Evolutionary conservation across 2,329 filamentous ascomycete genomes (phyloP).

Genomic region (Curvularia sp.): DNA sequence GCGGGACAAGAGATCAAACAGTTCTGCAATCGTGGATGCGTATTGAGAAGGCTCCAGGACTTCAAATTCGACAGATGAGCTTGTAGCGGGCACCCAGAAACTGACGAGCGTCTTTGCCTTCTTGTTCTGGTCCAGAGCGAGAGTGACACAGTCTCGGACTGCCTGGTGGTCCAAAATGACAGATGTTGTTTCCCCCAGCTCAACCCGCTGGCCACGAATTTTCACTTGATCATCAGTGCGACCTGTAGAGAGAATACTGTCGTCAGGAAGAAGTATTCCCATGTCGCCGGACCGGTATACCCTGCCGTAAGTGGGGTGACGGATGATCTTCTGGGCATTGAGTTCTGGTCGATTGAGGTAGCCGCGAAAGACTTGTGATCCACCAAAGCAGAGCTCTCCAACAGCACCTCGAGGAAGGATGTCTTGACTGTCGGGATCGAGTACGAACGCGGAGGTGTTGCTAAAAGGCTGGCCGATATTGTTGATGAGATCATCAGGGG

Average conservation of each 20-base stretch:
- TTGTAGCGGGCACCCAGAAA: slow-evolving; percentile 67
- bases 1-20: slow-evolving; percentile 64
- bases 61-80: slow-evolving; percentile 38
- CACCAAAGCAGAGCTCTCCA: slow-evolving; percentile 87
- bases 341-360: slow-evolving; percentile 72
- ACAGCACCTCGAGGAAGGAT: slow-evolving; percentile 72
- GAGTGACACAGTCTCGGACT: slow-evolving; percentile 68
- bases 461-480: slow-evolving; percentile 78
- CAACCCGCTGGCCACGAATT: slow-evolving; percentile 78
- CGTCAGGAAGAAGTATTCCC: slow-evolving; percentile 78
- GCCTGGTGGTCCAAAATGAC: slow-evolving; percentile 60
- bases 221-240: slow-evolving; percentile 83
- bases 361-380: slow-evolving; percentile 76
- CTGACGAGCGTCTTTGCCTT: slow-evolving; percentile 64
- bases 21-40: slow-evolving; percentile 33
- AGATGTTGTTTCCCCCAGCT: slow-evolving; percentile 76
- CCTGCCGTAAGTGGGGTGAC: slow-evolving; percentile 71
- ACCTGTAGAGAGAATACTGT: slow-evolving; percentile 74
- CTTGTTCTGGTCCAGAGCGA: slow-evolving; percentile 60
- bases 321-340: slow-evolving; percentile 70
- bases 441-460: slow-evolving; percentile 78
- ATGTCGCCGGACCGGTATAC: slow-evolving; percentile 85
- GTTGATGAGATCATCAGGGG: slow-evolving; percentile 64
- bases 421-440: slow-evolving; percentile 47
- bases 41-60: slow-evolving; percentile 50